Conservation (phyloP, 768 basidiomycete species). For the Boletus tomentosulus region DNA sequence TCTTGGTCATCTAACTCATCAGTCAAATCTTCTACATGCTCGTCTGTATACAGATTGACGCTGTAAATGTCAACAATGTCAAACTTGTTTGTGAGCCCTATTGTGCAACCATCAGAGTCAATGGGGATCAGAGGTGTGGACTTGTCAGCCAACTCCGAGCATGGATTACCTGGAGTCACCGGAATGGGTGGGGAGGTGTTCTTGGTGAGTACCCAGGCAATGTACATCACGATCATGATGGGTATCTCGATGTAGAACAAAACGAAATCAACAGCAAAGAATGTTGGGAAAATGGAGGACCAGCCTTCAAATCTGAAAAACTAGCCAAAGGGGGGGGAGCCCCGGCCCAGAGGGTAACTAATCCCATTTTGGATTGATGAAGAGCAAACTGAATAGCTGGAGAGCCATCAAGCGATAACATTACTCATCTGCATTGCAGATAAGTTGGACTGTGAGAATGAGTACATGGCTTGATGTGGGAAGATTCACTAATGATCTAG, state of each 20-base stretch:
- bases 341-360: too few species aligned
- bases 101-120: conserved; percentile 3
- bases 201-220: conserved; percentile 48
- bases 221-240: conserved; percentile 64
- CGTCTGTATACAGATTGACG: conserved; percentile 59
- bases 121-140: conserved; percentile 16
- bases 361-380: too few species aligned
- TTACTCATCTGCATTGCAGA: too few species aligned
- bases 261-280: conserved; percentile 62
- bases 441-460: conserved; percentile 57
- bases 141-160: conserved; percentile 6
- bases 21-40: conserved; percentile 45
- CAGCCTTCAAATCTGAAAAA: too few species aligned
- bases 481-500: conserved; percentile 47
- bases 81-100: conserved; percentile 19
- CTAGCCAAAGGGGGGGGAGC: too few species aligned
- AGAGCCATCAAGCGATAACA: too few species aligned
- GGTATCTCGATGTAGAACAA: conserved; percentile 81
- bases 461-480: background rate
- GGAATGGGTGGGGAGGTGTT: conserved; percentile 11
- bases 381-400: too few species aligned
- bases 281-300: conserved; percentile 71
- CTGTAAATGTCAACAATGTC: conserved; percentile 60
- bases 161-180: conserved; percentile 1
- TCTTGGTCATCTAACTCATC: conserved; percentile 45